A percentile compares a stretch with the other conserved stretches of the same genome.
phyloP scores from a whole-genome alignment of 495 filamentous ascomycete species.

The Cercophora newfieldiana region DNA sequence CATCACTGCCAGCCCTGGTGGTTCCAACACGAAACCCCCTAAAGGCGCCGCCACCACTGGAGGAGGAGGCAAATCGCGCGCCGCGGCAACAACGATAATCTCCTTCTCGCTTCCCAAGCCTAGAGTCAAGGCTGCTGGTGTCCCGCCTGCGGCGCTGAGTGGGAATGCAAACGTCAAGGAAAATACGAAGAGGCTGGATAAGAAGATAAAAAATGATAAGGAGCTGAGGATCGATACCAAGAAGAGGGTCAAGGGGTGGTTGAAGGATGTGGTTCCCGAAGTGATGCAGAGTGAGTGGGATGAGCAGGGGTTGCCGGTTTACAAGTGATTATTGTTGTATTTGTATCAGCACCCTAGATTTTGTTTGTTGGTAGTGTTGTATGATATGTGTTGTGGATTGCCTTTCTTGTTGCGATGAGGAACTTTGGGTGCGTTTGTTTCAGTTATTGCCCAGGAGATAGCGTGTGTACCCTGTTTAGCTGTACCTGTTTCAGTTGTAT shows the following conservation, averaged over 20 bases:
- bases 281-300: slow-evolving; percentile 14
- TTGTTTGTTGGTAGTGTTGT: not conserved
- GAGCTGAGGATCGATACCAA: slow-evolving; percentile 27
- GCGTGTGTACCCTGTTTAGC: not conserved
- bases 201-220: slow-evolving; percentile 28
- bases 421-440: not conserved
- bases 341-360: not conserved
- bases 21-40: too few relatives aligned
- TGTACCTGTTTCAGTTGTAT: too few relatives aligned
- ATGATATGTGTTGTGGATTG: not conserved
- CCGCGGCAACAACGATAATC: not conserved
- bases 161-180: not conserved
- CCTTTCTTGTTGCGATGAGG: too few relatives aligned
- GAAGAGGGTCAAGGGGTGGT: slow-evolving; percentile 25
- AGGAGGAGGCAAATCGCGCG: not conserved
- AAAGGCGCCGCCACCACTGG: too few relatives aligned
- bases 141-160: not conserved
- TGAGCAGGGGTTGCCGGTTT: slow-evolving; percentile 23
- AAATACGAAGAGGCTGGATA: slow-evolving; percentile 22
- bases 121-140: not conserved
- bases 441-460: not conserved
- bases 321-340: slow-evolving; percentile 12
- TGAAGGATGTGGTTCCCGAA: slow-evolving; percentile 23
- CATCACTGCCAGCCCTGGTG: too few relatives aligned
- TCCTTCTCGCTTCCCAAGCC: not conserved